Evolutionary conservation across 192 early-diverging fungal species (phyloP), one percentile per base, ranked within the genome.

Genomic region (Coemansia sp.): DNA sequence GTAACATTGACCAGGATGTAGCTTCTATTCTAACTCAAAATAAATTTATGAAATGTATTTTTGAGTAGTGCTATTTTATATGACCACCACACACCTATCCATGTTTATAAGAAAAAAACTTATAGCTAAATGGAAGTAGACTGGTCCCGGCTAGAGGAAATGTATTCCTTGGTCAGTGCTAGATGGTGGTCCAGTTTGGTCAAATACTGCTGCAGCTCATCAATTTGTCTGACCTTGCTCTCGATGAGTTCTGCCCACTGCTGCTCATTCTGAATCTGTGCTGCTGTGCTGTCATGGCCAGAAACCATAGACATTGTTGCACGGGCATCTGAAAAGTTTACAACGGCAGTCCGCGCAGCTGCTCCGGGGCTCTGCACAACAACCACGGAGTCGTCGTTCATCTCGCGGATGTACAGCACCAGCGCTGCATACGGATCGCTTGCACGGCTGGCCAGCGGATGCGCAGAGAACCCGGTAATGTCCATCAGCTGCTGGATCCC

Each of bases 151-250:
- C 50, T 22, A 12, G 30, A 47, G 2, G 56, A 10, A 10, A 49
- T 45, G 40, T 69, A 68, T 35, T 79, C 76, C 33, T 45, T 57
- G 14, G 76, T 63, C 44, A 72, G 56, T 7, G 76, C 76, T 33
- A 79, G 52, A 33, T 73, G 76, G 6, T 57, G 60, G 60, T 79
- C 76, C 29, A 72, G 31, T 12, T 53, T 45, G 35, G 30, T 44
- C 29, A 79, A 50, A 6, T 56, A 50, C 16, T 42, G 11, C 12
- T 54, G 50, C 32, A 79, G 58, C 30, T 14, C 54, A 5, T 61
- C 42, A 18, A 63, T 56, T 42, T 69, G 61, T 0, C 22, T 14
- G 9, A 56, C 66, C 56, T 65, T 60, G 0, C 5, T n/a, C 22
- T 54, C 43, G 5, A 79, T 43, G 14, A 29, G 32, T 24, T 18